These are phyloP conservation scores for Pseudohalonectria lignicola DNA, from an alignment of 2,329 filamentous ascomycete genomes.

Conservation along the genomic window DNA sequence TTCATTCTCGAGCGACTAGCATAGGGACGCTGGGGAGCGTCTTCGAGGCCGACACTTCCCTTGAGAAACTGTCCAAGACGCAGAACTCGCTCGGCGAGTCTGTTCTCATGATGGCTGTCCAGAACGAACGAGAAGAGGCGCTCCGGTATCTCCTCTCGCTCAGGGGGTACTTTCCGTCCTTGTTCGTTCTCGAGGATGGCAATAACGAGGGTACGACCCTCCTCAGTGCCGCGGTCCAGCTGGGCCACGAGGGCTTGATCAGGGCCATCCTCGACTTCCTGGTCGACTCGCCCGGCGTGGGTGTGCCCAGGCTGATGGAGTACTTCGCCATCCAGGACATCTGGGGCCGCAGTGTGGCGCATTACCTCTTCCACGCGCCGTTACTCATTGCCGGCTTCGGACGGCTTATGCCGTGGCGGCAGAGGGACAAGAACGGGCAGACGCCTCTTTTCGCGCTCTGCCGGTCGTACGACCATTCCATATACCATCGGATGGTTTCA, in stretches of 20 bases:
- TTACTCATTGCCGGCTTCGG: slow-evolving; percentile 69
- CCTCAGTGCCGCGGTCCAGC: slow-evolving; percentile 80
- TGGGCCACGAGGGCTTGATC: slow-evolving; percentile 65
- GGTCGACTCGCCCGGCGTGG: slow-evolving; percentile 31
- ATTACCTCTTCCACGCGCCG: slow-evolving; percentile 91
- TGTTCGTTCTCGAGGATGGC: slow-evolving; percentile 66
- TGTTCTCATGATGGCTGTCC: slow-evolving; percentile 76
- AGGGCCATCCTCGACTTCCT: slow-evolving; percentile 66
- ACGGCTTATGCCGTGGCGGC: slow-evolving; percentile 70
- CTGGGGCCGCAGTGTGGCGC: slow-evolving; percentile 81
- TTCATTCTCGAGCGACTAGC: slow-evolving; percentile 69
- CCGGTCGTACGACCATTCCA: slow-evolving; percentile 84
- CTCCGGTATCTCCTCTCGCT: slow-evolving; percentile 72
- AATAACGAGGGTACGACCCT: slow-evolving; percentile 87
- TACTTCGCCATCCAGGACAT: slow-evolving; percentile 73
- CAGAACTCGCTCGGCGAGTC: slow-evolving; percentile 67
- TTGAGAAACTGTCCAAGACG: slow-evolving; percentile 66
- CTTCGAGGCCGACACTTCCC: slow-evolving; percentile 77
- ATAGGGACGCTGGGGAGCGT: slow-evolving; percentile 62
- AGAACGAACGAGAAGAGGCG: slow-evolving; percentile 59
- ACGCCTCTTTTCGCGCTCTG: slow-evolving; percentile 95
- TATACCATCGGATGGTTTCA: slow-evolving; percentile 82
- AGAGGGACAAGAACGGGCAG: slow-evolving; percentile 92
- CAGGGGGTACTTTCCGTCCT: slow-evolving; percentile 61
- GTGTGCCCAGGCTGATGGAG: slow-evolving; percentile 41